Evolutionary conservation across 2,329 filamentous ascomycete species (phyloP), one percentile per base, ranked within the genome.

Genomic region (Cladosporium sp.): DNA sequence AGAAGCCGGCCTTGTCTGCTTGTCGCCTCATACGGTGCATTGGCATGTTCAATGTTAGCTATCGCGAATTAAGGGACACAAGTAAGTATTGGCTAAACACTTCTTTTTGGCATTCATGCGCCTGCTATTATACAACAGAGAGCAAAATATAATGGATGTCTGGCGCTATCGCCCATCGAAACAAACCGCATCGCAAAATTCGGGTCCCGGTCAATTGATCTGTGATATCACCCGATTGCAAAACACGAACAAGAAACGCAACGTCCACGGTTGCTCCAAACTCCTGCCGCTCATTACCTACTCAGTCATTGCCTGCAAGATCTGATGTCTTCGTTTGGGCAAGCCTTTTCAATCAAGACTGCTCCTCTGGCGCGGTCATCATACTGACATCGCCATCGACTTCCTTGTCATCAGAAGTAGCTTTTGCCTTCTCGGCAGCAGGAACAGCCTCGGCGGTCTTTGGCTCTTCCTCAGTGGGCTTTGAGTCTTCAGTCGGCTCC

Each of bases 301-400:
- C 59, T 62, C 44, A 23, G 31, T 52, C 29, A 16, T 37, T 33
- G 37, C 40, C 37, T 35, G 26, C 16, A 53, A 29, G 50, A n/a
- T 55, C 31, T 55, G 58, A 61, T 21, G 31, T 44, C 58, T 23
- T 49, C n/a, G 23, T 26, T 33, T 14, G 26, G n/a, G 52, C 52
- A 29, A 31, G 14, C 16, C 49, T 21, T 40, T 11, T 23, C n/a
- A 21, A n/a, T 58, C 50, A 49, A 40, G 59, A 37, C 59, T 62
- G 37, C 59, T 56, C 50, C 21, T 57, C 44, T 26, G 68, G 62
- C 10, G 62, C 69, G n/a, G 64, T 66, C 63, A 66, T 65, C 69
- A 70, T 70, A 52, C 65, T 69, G 18, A 69, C 66, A 21, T 71
- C 69, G 37, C 67, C 69, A 16, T 65, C 67, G 46, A 66, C 56